phyloP scores from a whole-genome alignment of 768 basidiomycete species.

The Porphyrellus cyaneotinctus region DNA sequence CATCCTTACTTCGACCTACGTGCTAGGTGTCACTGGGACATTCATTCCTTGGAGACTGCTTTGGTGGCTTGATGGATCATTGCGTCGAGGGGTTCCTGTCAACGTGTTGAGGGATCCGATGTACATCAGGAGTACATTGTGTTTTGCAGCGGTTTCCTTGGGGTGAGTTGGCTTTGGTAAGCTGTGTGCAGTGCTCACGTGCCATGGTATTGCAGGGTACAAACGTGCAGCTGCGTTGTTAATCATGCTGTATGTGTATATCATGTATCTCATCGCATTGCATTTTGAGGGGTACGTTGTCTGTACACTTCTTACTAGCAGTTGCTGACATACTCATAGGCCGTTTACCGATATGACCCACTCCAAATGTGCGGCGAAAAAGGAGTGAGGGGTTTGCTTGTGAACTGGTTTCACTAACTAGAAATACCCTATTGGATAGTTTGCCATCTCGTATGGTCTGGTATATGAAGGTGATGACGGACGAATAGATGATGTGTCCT shows the following conservation, averaged over 20 bases:
- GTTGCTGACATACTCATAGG: slow-evolving; percentile 19
- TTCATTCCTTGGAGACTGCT: slow-evolving; percentile 85
- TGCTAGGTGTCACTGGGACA: slow-evolving; percentile 89
- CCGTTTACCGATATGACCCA: slow-evolving; percentile 86
- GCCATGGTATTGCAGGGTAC: slow-evolving; percentile 59
- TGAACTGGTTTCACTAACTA: not conserved
- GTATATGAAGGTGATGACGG: not conserved
- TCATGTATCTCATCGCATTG: slow-evolving; percentile 81
- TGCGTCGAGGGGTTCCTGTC: slow-evolving; percentile 95
- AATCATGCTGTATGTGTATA: slow-evolving; percentile 75
- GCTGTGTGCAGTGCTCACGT: not conserved
- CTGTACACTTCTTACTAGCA: too few species aligned
- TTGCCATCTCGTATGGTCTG: too few species aligned
- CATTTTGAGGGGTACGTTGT: slow-evolving; percentile 80
- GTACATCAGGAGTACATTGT: slow-evolving; percentile 94
- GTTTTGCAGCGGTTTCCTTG: slow-evolving; percentile 79
- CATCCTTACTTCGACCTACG: slow-evolving; percentile 85
- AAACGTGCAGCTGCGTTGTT: slow-evolving; percentile 81
- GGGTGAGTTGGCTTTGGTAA: slow-evolving; percentile 50
- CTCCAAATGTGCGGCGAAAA: slow-evolving; percentile 41
- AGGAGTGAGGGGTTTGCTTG: slow-evolving; percentile 10
- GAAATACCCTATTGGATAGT: not conserved
- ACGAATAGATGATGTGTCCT: not conserved
- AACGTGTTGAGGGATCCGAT: slow-evolving; percentile 91
- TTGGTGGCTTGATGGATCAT: slow-evolving; percentile 82